Conservation (phyloP, 2,329 filamentous ascomycete species). For the Claviceps africana region DNA sequence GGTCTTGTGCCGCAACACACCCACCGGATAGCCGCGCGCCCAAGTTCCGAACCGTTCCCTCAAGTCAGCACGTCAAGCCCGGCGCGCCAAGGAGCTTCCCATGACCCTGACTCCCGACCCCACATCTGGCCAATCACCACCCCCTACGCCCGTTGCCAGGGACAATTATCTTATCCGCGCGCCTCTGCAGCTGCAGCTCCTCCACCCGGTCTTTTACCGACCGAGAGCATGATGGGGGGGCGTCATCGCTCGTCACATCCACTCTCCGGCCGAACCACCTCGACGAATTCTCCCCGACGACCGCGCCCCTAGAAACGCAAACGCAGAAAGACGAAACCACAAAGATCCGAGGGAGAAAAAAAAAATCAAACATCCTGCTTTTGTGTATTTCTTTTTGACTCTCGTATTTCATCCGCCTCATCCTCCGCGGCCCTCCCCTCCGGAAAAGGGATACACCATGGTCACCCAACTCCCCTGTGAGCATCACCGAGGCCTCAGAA, state of each 20-base stretch:
- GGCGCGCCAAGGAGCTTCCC: too few relatives aligned
- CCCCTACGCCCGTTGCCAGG: constrained; percentile 3
- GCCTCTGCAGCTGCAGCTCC: too few relatives aligned
- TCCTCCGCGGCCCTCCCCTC: constrained; percentile 1
- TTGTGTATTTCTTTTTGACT: too few relatives aligned
- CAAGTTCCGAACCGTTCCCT: too few relatives aligned
- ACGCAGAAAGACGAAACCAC: neutral
- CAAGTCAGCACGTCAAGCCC: neutral
- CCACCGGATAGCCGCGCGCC: too few relatives aligned
- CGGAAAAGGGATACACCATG: constrained; percentile 15
- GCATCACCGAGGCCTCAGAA: constrained; percentile 7
- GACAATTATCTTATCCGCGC: constrained; percentile 7
- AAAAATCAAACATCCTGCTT: too few relatives aligned
- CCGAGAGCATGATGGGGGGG: neutral
- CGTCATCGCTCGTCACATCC: constrained; percentile 4
- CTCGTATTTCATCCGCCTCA: neutral
- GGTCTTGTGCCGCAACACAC: too few relatives aligned
- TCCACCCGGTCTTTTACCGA: constrained; percentile 2
- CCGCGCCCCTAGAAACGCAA: neutral
- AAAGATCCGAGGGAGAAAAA: too few relatives aligned
- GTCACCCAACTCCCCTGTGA: constrained; percentile 36
- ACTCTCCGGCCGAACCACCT: neutral
- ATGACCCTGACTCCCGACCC: too few relatives aligned
- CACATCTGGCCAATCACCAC: neutral
- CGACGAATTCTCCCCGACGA: neutral